phyloP scores from a whole-genome alignment of 495 filamentous ascomycete species.

The Penicillium pulvis region DNA sequence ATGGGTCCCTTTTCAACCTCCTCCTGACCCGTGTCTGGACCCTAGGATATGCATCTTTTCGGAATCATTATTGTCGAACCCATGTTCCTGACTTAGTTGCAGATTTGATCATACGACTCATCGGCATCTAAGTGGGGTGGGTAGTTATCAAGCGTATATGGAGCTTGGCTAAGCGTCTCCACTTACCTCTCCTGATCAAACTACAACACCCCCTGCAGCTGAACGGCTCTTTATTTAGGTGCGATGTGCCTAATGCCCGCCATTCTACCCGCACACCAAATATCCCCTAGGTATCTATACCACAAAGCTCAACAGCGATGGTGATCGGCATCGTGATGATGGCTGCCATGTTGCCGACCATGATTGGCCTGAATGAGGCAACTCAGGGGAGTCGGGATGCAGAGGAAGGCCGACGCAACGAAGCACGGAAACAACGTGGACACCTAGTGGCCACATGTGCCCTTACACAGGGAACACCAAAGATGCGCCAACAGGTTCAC shows the following conservation, averaged over 20 bases:
- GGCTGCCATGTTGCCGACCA: constrained; percentile 33
- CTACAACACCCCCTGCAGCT: not conserved
- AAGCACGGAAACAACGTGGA: constrained; percentile 24
- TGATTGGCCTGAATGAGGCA: constrained; percentile 32
- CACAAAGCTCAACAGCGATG: constrained; percentile 7
- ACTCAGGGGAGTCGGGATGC: constrained; percentile 25
- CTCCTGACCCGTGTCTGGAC: constrained; percentile 2
- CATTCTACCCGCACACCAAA: not conserved
- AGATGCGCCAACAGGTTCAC: constrained; percentile 26
- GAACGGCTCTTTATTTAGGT: not conserved
- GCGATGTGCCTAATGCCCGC: not conserved
- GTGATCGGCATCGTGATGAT: constrained; percentile 33
- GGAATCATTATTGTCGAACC: constrained; percentile 1
- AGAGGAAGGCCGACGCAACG: constrained; percentile 24
- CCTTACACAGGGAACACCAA: constrained; percentile 20
- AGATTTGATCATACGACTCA: constrained; percentile 13
- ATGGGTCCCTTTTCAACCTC: constrained; percentile 11
- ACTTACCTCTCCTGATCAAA: not conserved
- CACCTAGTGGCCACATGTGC: constrained; percentile 27
- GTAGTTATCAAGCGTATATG: constrained; percentile 6
- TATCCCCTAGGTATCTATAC: not conserved
- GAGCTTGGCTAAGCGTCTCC: constrained; percentile 9
- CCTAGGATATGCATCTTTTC: constrained; percentile 4
- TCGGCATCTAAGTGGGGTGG: constrained; percentile 1
- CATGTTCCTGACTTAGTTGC: constrained; percentile 5